Conservation (phyloP, 2,329 filamentous ascomycete species). For the Aureobasidium lini region DNA sequence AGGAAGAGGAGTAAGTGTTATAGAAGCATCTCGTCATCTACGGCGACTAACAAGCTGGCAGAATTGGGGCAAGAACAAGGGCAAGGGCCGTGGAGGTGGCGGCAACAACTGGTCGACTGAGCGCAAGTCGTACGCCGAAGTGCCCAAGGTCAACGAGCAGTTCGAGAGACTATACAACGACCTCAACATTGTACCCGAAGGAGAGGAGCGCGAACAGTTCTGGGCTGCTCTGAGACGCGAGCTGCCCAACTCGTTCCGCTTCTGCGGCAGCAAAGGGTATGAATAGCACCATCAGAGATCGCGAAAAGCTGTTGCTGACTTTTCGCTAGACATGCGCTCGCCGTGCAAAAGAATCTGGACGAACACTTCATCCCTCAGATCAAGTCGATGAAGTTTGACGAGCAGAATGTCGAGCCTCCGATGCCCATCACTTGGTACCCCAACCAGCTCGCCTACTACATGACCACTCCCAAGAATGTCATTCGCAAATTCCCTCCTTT, state of each 20-base stretch:
- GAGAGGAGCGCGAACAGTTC: constrained; percentile 67
- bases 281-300: constrained; percentile 10
- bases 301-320: neutral
- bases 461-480: constrained; percentile 96
- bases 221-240: constrained; percentile 79
- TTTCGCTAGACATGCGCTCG: constrained; percentile 67
- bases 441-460: constrained; percentile 89
- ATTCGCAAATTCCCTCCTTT: constrained; percentile 91
- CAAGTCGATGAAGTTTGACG: constrained; percentile 74
- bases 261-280: constrained; percentile 88
- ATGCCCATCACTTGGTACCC: constrained; percentile 85
- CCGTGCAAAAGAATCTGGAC: constrained; percentile 82
- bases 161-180: constrained; percentile 83
- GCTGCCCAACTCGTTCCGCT: constrained; percentile 93
- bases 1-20: neutral
- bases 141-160: constrained; percentile 73
- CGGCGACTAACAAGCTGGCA: neutral
- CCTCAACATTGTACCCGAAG: constrained; percentile 64
- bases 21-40: neutral
- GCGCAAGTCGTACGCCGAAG: constrained; percentile 48
- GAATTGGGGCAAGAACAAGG: constrained; percentile 13
- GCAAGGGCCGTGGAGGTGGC: constrained; percentile 26
- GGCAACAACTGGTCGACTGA: constrained; percentile 32
- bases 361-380: constrained; percentile 88
- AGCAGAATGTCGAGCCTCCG: constrained; percentile 72